Percentiles rank a stretch among this genome's conserved stretches.
Evolutionary conservation across 805 yeast genomes (phyloP).

Genomic region (Saccharomyces paradoxus): DNA sequence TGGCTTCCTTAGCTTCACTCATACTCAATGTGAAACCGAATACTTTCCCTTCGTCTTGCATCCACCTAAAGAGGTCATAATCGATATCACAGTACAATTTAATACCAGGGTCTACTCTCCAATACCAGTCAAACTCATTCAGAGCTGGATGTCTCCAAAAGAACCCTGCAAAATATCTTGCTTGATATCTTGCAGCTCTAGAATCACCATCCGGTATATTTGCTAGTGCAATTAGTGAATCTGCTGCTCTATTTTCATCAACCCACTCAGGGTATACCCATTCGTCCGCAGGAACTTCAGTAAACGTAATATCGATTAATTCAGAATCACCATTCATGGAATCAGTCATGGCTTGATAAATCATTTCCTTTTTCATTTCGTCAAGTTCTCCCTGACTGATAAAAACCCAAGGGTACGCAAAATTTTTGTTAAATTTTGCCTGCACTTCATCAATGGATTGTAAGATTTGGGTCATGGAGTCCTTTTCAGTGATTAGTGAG

Average conservation of each 20-base stretch:
- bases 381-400: constrained; percentile 70
- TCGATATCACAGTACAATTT: constrained; percentile 64
- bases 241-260: constrained; percentile 59
- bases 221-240: constrained; percentile 48
- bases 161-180: constrained; percentile 73
- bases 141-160: constrained; percentile 60
- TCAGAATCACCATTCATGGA: background rate
- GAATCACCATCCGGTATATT: constrained; percentile 62
- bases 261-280: constrained; percentile 80
- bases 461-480: constrained; percentile 33
- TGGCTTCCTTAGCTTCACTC: constrained; percentile 57
- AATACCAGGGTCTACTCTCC: constrained; percentile 84
- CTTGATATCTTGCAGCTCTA: constrained; percentile 74
- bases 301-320: background rate
- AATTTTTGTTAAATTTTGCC: constrained; percentile 69
- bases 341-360: constrained; percentile 1
- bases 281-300: background rate
- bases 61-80: constrained; percentile 66
- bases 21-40: constrained; percentile 67
- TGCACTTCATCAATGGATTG: constrained; percentile 62
- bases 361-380: constrained; percentile 32
- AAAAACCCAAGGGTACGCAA: constrained; percentile 87
- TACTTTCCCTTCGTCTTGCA: constrained; percentile 59
- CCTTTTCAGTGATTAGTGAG: constrained; percentile 56
- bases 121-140: constrained; percentile 65